Conservation (phyloP, 192 early-diverging fungal genomes). For the Chytriomyces sp. region DNA sequence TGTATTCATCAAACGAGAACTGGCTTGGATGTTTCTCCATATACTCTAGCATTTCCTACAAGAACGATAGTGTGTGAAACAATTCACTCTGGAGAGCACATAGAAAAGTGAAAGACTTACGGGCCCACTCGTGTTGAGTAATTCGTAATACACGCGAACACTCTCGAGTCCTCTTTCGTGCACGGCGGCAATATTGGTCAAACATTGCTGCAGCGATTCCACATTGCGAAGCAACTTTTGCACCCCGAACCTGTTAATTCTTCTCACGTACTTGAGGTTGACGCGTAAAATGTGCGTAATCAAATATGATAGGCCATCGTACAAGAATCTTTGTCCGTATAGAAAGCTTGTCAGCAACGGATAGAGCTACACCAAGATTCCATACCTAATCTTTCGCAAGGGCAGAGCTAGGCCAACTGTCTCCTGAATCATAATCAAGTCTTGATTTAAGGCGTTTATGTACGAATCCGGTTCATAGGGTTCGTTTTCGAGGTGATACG, state of each 20-base stretch:
- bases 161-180: constrained; percentile 69
- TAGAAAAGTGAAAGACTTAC: constrained; percentile 28
- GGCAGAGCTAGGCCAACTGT: constrained; percentile 65
- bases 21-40: constrained; percentile 53
- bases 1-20: constrained; percentile 84
- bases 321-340: constrained; percentile 70
- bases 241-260: constrained; percentile 68
- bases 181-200: constrained; percentile 73
- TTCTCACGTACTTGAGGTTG: constrained; percentile 70
- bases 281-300: constrained; percentile 70
- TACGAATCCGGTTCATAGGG: constrained; percentile 85
- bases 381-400: constrained; percentile 61
- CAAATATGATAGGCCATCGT: constrained; percentile 77
- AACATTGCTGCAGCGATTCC: constrained; percentile 82
- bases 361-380: not conserved
- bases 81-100: not conserved
- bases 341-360: not conserved
- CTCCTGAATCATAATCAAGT: constrained; percentile 78
- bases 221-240: constrained; percentile 82
- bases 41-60: constrained; percentile 60
- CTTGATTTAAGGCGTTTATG: constrained; percentile 78
- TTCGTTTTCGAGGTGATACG: constrained; percentile 76
- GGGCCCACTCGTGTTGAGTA: constrained; percentile 61
- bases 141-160: constrained; percentile 73
- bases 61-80: not conserved